Base-by-base conservation (phyloP, 2,329 filamentous ascomycete species). In the Pestalotiopsis sp. region DNA sequence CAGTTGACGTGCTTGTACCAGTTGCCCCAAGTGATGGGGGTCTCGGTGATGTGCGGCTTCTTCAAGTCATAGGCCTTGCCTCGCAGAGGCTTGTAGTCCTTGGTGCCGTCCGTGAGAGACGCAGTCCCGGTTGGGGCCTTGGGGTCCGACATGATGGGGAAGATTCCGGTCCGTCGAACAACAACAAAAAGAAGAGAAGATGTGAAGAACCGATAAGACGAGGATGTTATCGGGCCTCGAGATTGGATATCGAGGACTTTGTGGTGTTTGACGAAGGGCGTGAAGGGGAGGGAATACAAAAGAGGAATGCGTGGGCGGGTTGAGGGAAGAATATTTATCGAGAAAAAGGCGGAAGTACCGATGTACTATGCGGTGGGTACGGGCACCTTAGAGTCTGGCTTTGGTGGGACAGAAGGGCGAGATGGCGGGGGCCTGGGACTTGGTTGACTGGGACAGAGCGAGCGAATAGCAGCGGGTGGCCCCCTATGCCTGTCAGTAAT, bases 1-100 rank as follows among this genome's bases (percentile, higher is more conserved):
- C 94, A 97, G 87, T 97, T 94, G 85, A 97, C 88, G 79, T 97
- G 94, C 84, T 95, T 92, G 83, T 94, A 91, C 93, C 93, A 96
- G 85, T 97, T 97, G 76, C 86, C 84, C 81, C 86, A 87, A 70
- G 93, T 97, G 75, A 97, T 91, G 69, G 92, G 92, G 72, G 89
- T 89, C 72, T 97, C 94, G 72, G 93, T 90, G 82, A 97, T 96
- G 82, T 97, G 94, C 77, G 91, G 88, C 84, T 97, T 97, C 85
- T 91, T 84, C 69, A 79, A 58, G 70, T 90, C 87, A 73, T 82
- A 81, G 73, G 81, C 81, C 77, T 74, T 72, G 38, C 70, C 76
- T 63, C 85, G 84, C 61, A 85, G 79, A 69, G 86, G 86, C 74
- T 85, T 82, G 78, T 87, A 87, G 74, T 89, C 86, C 70, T 82